Base-by-base conservation (phyloP, 176 grass and related monocot species). In the Zea luxurians region DNA sequence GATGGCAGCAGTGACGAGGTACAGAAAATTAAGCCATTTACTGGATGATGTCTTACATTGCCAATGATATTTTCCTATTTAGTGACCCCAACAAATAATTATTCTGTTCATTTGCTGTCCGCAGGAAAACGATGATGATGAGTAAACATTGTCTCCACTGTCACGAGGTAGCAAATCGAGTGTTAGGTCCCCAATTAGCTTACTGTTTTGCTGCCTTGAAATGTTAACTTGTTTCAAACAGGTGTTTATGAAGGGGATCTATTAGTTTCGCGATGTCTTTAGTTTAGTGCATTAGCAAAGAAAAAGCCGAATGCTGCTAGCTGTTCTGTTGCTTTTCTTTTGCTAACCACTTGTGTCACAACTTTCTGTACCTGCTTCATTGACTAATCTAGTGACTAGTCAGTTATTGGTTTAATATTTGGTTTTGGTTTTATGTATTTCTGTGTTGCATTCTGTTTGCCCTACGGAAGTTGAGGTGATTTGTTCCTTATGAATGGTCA, bases 41-140 rank as follows among this genome's bases (percentile, higher is more conserved):
- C 35, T 84, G 61, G 34, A 10, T 68, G 58, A 41, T 64, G 4
- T 76, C 41, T 40, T 47, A 41, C 40, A 58, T 13, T 75, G 17
- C 47, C 38, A 20, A 48, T 80, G 64, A 66, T 36, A 45, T 42
- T 53, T 73, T 7, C 5, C 16, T 27, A 2, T 27, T 83, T 80
- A 45, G 21, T 64, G 42, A 48, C 80, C 21, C 40, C 70, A 65
- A 65, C 58, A 37, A 54, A 70, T 68, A 40, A 13, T 79, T 20
- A 8, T 34, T n/a, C 52, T 38, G 0, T 65, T 41, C 10, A 11
- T 77, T 27, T 78, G 1, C 20, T 68, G 6, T 71, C 46, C 83
- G 85, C 87, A 93, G 87, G 87, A 87, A 15, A 78, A 83, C 7
- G 90, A 93, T 0, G 91, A 90, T 7, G 88, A 93, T 38, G 91